These are phyloP conservation scores for Tulasnella sp. DNA, from an alignment of 768 basidiomycete genomes.

Conservation along the genomic window DNA sequence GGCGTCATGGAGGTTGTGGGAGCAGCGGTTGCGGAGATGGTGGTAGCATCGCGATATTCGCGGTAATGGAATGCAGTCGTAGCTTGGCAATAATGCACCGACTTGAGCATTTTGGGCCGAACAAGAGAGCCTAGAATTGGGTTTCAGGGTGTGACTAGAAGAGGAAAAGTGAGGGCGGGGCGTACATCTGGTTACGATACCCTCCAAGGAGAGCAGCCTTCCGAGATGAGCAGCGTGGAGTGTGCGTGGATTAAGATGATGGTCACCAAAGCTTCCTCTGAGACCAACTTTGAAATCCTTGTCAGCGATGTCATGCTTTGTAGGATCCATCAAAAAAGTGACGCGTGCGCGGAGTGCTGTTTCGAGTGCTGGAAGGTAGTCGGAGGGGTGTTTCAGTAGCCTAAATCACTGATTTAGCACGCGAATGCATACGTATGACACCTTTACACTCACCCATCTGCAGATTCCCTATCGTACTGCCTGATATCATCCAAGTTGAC, in stretches of 20 bases:
- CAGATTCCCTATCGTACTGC: slow-evolving; percentile 77
- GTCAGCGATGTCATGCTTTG: slow-evolving; percentile 69
- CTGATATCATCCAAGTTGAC: slow-evolving; percentile 94
- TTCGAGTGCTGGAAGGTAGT: slow-evolving; percentile 82
- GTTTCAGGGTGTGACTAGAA: background rate
- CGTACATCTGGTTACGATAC: slow-evolving; percentile 88
- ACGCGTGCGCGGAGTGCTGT: slow-evolving; percentile 65
- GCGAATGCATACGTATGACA: background rate
- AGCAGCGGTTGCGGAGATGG: slow-evolving; percentile 70
- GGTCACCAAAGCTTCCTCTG: slow-evolving; percentile 94
- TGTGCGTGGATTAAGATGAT: slow-evolving; percentile 91
- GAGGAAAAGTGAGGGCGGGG: background rate
- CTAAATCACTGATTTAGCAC: slow-evolving; percentile 28
- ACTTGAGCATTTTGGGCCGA: slow-evolving; percentile 95
- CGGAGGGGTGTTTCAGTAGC: slow-evolving; percentile 74
- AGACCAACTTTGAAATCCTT: slow-evolving; percentile 82
- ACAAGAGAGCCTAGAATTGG: slow-evolving; percentile 56
- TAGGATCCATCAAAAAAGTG: slow-evolving; percentile 49
- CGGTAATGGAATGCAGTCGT: slow-evolving; percentile 73
- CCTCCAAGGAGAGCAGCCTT: slow-evolving; percentile 94
- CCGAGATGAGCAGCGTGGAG: slow-evolving; percentile 79
- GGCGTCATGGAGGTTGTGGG: slow-evolving; percentile 81
- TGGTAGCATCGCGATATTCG: slow-evolving; percentile 86
- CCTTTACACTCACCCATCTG: slow-evolving; percentile 39
- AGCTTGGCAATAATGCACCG: slow-evolving; percentile 88